Conservation (phyloP, 2,329 filamentous ascomycete species). For the Aspergillus amoenus region DNA sequence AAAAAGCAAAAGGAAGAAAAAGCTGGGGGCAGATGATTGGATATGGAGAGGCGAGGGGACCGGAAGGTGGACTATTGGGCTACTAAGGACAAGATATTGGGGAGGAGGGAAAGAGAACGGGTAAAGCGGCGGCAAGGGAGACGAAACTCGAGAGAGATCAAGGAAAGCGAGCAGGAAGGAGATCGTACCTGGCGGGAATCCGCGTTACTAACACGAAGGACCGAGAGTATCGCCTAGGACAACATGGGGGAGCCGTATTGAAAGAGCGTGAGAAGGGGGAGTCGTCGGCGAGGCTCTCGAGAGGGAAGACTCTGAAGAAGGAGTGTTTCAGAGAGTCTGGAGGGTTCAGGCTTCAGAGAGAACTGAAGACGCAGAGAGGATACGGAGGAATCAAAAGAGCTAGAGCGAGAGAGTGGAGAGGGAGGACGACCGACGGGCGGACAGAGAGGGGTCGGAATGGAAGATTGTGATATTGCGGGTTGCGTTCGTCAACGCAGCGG, state of each 20-base stretch:
- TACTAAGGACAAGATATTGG: not conserved
- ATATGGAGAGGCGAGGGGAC: not conserved
- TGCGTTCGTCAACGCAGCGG: not conserved
- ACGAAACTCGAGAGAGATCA: conserved; percentile 2
- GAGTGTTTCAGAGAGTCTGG: not conserved
- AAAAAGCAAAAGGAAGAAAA: conserved; percentile 5
- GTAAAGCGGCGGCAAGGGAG: conserved; percentile 12
- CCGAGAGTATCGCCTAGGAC: conserved; percentile 26
- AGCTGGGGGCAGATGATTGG: conserved; percentile 5
- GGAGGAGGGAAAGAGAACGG: not conserved
- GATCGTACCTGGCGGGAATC: conserved; percentile 28
- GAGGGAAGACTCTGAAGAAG: conserved; percentile 5
- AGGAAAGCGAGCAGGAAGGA: conserved; percentile 6
- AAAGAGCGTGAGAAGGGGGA: not conserved
- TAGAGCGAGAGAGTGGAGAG: not conserved
- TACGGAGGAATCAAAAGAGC: not conserved
- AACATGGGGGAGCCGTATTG: conserved; percentile 26
- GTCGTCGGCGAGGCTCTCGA: conserved; percentile 1
- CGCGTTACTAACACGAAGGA: conserved; percentile 30
- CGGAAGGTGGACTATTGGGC: not conserved
- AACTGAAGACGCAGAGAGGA: not conserved
- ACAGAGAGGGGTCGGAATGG: conserved; percentile 11
- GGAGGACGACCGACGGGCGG: conserved; percentile 1
- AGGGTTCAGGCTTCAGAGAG: not conserved
- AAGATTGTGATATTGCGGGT: conserved; percentile 9